Conservation (phyloP, 192 early-diverging fungal species). For the Anaeromyces robustus region DNA sequence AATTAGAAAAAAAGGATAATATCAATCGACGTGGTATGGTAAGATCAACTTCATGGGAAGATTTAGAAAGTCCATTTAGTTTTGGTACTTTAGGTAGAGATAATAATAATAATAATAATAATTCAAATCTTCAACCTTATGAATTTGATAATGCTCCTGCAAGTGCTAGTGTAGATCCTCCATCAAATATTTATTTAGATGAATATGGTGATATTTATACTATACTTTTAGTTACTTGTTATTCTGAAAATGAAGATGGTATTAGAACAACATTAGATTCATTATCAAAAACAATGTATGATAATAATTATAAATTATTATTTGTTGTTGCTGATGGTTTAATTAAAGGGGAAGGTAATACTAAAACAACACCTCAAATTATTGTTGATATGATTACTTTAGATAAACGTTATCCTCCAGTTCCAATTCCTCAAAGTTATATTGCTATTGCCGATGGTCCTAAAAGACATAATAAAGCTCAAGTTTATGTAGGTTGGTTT, state of each 20-base stretch:
- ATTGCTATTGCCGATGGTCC: conserved; percentile 1
- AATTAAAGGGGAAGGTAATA: conserved; percentile 3
- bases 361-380: neutral
- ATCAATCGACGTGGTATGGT: neutral
- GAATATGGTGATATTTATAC: neutral
- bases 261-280: neutral
- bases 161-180: neutral
- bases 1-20: conserved; percentile 3
- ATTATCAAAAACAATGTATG: neutral
- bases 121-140: too few species aligned
- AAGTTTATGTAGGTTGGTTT: conserved; percentile 4
- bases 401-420: neutral
- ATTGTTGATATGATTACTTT: conserved; percentile 4
- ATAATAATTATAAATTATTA: neutral
- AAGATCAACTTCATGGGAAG: neutral
- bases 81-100: too few species aligned
- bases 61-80: neutral
- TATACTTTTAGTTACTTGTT: neutral
- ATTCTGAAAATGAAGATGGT: neutral
- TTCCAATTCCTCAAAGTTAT: neutral
- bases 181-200: neutral
- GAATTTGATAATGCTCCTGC: too few species aligned
- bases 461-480: neutral
- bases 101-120: too few species aligned
- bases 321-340: conserved; percentile 4